Conservation (phyloP, 345 rosid species). For the Pelargonium nanum region DNA sequence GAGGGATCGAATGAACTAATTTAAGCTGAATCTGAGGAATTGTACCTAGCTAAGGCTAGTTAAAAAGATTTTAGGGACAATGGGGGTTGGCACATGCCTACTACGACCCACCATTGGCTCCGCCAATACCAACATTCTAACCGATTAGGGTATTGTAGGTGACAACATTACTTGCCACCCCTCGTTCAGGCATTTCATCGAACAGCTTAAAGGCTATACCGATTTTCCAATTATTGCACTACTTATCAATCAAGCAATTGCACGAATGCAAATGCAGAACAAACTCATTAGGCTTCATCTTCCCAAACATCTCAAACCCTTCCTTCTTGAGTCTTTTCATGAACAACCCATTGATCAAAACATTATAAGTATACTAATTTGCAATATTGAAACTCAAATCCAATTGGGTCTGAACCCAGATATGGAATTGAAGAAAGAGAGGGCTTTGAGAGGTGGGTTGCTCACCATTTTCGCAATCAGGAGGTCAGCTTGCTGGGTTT, state of each 20-base stretch:
- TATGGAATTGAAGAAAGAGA: constrained; percentile 32
- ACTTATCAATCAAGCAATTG: constrained; percentile 45
- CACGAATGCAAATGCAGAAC: constrained; percentile 48
- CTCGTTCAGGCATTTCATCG: constrained; percentile 68
- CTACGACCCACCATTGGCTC: constrained; percentile 37
- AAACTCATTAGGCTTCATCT: constrained; percentile 48
- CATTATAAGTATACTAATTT: constrained; percentile 62
- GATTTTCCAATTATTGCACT: constrained; percentile 38
- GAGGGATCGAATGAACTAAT: too few relatives aligned
- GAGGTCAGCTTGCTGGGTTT: constrained; percentile 19
- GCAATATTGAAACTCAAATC: constrained; percentile 50
- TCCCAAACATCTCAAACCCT: constrained; percentile 48
- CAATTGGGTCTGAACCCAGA: constrained; percentile 35
- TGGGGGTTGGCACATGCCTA: too few relatives aligned
- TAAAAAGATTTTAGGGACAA: too few relatives aligned
- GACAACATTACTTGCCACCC: constrained; percentile 44
- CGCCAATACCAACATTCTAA: constrained; percentile 40
- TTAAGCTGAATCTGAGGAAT: too few relatives aligned
- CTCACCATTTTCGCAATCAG: constrained; percentile 37
- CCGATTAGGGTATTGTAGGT: constrained; percentile 48
- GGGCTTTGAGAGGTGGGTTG: constrained; percentile 40
- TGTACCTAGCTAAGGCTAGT: too few relatives aligned
- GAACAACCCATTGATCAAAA: constrained; percentile 57
- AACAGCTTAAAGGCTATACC: constrained; percentile 42
- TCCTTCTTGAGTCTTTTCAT: constrained; percentile 43